phyloP scores from a whole-genome alignment of 139 green algal species.

The Nannochloris sp. region DNA sequence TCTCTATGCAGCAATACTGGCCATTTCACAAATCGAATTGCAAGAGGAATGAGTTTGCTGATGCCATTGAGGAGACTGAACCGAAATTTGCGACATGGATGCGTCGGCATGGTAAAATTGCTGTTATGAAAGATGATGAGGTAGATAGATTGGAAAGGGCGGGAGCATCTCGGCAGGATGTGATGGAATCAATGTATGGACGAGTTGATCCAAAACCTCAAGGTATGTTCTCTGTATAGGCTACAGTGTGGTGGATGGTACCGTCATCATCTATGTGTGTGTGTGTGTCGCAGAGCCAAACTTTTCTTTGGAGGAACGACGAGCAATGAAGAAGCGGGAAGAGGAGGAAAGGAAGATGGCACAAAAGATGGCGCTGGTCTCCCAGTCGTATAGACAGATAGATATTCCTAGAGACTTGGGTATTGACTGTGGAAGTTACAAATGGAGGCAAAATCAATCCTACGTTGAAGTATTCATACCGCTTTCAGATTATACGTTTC shows the following conservation, averaged over 20 bases:
- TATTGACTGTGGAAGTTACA: slow-evolving; percentile 48
- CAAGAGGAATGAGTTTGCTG: slow-evolving; percentile 83
- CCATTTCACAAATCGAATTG: slow-evolving; percentile 76
- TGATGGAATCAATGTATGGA: slow-evolving; percentile 85
- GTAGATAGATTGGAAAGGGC: slow-evolving; percentile 79
- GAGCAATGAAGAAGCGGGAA: slow-evolving; percentile 25
- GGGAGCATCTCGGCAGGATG: slow-evolving; percentile 42
- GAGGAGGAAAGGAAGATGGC: slow-evolving; percentile 11
- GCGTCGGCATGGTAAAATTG: slow-evolving; percentile 64
- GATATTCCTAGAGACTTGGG: slow-evolving; percentile 38
- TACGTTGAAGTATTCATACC: slow-evolving; percentile 65
- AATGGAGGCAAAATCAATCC: slow-evolving; percentile 76
- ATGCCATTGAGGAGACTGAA: slow-evolving; percentile 61
- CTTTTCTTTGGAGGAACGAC: slow-evolving; percentile 43
- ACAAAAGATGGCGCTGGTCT: slow-evolving; percentile 4
- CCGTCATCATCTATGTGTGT: slow-evolving; percentile 13
- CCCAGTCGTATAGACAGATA: slow-evolving; percentile 23
- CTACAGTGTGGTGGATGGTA: not conserved
- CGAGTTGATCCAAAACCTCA: slow-evolving; percentile 64
- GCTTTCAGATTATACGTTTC: slow-evolving; percentile 25
- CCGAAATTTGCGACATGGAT: slow-evolving; percentile 83
- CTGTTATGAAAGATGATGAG: slow-evolving; percentile 70
- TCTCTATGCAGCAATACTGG: slow-evolving; percentile 55
- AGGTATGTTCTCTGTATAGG: slow-evolving; percentile 17
- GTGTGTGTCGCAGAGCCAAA: slow-evolving; percentile 10